Conservation (phyloP, 163 green algal species). For the Coccomyxa subellipsoidea region DNA sequence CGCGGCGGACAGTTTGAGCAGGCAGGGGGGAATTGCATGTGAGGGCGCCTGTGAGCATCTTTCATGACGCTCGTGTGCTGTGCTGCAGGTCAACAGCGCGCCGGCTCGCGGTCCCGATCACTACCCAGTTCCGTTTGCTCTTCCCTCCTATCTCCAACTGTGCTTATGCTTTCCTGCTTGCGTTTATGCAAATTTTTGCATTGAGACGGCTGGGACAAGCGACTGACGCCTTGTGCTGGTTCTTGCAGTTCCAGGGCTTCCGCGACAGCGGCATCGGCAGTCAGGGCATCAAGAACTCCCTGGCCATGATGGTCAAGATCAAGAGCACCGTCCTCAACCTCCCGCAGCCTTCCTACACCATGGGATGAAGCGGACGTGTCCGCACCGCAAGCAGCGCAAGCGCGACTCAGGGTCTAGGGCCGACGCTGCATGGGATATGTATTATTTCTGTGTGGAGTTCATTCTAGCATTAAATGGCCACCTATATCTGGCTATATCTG, state of each 20-base stretch:
- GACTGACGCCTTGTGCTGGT: no score
- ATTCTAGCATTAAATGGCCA: not conserved
- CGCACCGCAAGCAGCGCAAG: not conserved
- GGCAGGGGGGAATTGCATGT: not conserved
- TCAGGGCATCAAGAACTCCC: conserved; percentile 87
- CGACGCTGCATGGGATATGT: not conserved
- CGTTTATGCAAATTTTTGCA: no score
- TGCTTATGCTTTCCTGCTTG: no score
- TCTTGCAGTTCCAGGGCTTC: conserved; percentile 71
- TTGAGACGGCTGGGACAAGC: no score
- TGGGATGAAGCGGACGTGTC: conserved; percentile 38
- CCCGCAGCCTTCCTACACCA: conserved; percentile 73
- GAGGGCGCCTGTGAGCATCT: not conserved
- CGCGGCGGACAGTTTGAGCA: no score
- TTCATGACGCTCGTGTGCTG: not conserved
- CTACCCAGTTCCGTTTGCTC: conserved; percentile 95
- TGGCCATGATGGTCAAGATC: conserved; percentile 91
- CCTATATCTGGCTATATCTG: not conserved
- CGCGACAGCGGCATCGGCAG: conserved; percentile 88
- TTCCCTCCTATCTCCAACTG: no score
- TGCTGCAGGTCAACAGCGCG: conserved; percentile 75
- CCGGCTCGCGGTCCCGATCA: conserved; percentile 83
- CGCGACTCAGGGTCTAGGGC: no score
- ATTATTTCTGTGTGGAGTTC: not conserved
- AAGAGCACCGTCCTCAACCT: conserved; percentile 97